Evolutionary conservation across 306 rosid genomes (phyloP).

Genomic region (Pueraria montana): DNA sequence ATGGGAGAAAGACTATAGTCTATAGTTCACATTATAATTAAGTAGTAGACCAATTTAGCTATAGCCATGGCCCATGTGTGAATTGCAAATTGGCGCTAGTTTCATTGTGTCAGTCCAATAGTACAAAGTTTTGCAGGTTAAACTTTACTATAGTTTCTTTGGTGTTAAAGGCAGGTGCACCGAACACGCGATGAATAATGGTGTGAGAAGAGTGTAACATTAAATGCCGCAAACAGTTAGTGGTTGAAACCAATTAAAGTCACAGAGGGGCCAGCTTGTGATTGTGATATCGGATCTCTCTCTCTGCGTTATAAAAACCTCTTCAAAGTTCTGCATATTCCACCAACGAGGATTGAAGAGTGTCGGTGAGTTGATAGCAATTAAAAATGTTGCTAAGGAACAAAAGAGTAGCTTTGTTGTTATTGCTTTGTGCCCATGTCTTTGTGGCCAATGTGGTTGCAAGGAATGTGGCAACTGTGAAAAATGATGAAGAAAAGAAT

Average conservation of each 20-base stretch:
- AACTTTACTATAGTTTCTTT: constrained; percentile 22
- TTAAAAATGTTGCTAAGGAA: constrained; percentile 52
- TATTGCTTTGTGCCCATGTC: constrained; percentile 62
- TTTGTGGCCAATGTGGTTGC: constrained; percentile 70
- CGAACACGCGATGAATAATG: constrained; percentile 49
- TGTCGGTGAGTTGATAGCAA: constrained; percentile 34
- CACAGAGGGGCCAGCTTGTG: background rate
- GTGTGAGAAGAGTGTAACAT: constrained; percentile 34
- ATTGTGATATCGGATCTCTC: background rate
- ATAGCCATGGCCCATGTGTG: constrained; percentile 31
- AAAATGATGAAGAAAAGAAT: constrained; percentile 55
- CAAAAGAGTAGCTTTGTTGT: constrained; percentile 52
- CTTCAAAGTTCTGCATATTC: constrained; percentile 1
- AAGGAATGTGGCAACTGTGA: constrained; percentile 58
- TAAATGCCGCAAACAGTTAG: constrained; percentile 64
- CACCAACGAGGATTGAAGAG: constrained; percentile 33
- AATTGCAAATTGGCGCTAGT: constrained; percentile 22
- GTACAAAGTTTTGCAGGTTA: constrained; percentile 33
- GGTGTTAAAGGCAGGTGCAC: constrained; percentile 49
- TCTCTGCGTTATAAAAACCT: constrained; percentile 46
- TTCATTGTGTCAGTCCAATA: constrained; percentile 23
- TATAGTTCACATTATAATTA: background rate
- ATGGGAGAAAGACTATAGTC: constrained; percentile 1
- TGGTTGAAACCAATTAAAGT: constrained; percentile 65
- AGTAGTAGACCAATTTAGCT: background rate